phyloP scores from a whole-genome alignment of 2,329 filamentous ascomycete genomes.

The Fusarium sp. region DNA sequence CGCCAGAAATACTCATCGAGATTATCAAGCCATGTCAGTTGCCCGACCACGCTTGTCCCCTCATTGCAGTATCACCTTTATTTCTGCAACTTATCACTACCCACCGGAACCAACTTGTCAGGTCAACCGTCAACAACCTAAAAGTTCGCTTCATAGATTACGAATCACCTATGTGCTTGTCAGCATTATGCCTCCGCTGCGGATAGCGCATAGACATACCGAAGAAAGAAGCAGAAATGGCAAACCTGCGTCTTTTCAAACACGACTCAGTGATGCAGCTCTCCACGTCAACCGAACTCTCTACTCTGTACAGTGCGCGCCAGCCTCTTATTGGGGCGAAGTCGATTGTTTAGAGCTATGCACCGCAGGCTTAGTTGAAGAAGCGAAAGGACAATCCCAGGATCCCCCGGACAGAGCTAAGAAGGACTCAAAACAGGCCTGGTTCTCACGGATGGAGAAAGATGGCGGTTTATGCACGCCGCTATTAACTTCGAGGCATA shows the following conservation, averaged over 20 bases:
- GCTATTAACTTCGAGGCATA: constrained; percentile 1
- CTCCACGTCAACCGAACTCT: not conserved
- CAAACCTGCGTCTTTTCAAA: not conserved
- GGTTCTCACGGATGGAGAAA: not conserved
- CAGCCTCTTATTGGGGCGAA: not conserved
- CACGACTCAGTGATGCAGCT: too few species aligned
- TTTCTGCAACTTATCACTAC: not conserved
- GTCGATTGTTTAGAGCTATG: not conserved
- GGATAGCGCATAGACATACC: not conserved
- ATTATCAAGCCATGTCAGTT: not conserved
- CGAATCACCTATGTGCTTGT: not conserved
- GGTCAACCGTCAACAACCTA: not conserved
- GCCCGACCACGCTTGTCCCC: not conserved
- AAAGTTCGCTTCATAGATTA: not conserved
- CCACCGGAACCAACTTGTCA: not conserved
- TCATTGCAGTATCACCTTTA: not conserved
- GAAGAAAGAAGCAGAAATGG: not conserved
- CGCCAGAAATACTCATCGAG: not conserved
- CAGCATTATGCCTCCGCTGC: not conserved
- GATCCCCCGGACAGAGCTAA: not conserved
- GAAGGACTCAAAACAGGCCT: not conserved
- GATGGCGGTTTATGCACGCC: not conserved
- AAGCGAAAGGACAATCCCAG: not conserved
- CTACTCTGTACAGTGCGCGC: too few species aligned
- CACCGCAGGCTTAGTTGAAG: not conserved